phyloP scores from a whole-genome alignment of 2,329 filamentous ascomycete species.

The Penicillium hordei region DNA sequence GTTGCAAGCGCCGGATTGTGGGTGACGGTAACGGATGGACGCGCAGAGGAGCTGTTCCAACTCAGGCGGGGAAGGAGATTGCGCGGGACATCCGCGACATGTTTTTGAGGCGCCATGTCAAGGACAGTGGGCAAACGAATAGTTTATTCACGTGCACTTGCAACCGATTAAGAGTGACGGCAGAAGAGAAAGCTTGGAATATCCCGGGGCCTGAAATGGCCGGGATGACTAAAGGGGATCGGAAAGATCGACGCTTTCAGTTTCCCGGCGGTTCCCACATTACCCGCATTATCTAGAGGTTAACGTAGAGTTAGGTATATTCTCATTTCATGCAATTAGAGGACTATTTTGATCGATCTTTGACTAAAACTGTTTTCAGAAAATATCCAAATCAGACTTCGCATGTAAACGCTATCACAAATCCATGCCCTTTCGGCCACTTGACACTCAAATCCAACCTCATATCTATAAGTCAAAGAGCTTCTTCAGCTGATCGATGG shows the following conservation, averaged over 20 bases:
- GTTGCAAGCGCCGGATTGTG: conserved; percentile 29
- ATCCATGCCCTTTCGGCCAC: conserved; percentile 5
- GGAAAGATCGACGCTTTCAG: conserved; percentile 7
- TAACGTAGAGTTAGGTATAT: neutral
- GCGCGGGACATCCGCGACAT: conserved; percentile 45
- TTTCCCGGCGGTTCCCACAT: conserved; percentile 3
- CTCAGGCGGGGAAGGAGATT: conserved; percentile 45
- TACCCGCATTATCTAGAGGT: neutral
- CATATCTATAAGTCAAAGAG: conserved; percentile 64
- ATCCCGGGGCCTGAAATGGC: neutral
- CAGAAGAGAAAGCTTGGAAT: neutral
- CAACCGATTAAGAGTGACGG: neutral
- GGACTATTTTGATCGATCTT: conserved; percentile 3
- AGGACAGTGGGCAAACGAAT: neutral
- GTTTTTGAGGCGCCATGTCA: conserved; percentile 44
- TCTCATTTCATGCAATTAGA: neutral
- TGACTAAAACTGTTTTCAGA: neutral
- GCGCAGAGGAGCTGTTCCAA: conserved; percentile 41
- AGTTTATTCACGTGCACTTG: neutral
- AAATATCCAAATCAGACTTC: conserved; percentile 4
- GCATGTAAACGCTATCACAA: conserved; percentile 22
- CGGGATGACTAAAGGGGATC: conserved; percentile 9
- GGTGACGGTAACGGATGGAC: conserved; percentile 31
- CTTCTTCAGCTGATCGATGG: conserved; percentile 74
- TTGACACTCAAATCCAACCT: neutral